Percentiles rank a stretch among this genome's conserved stretches.
Evolutionary conservation across 345 rosid genomes (phyloP).

Genomic region (Ceriops decandra): DNA sequence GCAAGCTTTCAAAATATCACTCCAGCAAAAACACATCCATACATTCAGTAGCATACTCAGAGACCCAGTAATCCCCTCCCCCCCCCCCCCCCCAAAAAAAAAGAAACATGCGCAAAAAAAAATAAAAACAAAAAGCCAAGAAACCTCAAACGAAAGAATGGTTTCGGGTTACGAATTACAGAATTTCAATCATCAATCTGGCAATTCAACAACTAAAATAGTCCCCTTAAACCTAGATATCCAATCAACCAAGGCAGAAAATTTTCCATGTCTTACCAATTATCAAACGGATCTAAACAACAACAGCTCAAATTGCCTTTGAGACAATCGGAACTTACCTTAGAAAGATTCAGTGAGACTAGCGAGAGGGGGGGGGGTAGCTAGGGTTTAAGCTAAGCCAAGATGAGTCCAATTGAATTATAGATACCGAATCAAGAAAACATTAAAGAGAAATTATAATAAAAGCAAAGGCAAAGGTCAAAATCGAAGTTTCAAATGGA

Average conservation of each 20-base stretch:
- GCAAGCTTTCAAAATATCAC: neutral
- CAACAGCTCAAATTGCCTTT: neutral
- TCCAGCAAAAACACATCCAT: neutral
- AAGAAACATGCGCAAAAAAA: too few species aligned
- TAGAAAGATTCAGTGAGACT: neutral
- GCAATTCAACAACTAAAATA: too few species aligned
- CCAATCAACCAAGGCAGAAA: neutral
- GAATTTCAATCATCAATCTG: too few species aligned
- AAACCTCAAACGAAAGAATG: too few species aligned
- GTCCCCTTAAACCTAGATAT: neutral
- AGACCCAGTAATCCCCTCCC: too few species aligned
- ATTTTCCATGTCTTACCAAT: neutral
- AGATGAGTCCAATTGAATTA: neutral
- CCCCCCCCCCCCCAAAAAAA: too few species aligned
- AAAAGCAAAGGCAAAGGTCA: neutral
- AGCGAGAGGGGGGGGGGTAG: neutral
- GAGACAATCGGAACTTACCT: neutral
- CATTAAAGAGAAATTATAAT: neutral
- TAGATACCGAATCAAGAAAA: neutral
- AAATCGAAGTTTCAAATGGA: neutral
- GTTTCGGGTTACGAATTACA: too few species aligned
- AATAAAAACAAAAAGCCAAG: too few species aligned
- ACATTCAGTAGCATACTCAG: too few species aligned
- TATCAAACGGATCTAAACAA: neutral
- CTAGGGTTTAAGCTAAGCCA: neutral